These are phyloP conservation scores for Ramaria sp. DNA, from an alignment of 768 basidiomycete species.

Conservation along the genomic window DNA sequence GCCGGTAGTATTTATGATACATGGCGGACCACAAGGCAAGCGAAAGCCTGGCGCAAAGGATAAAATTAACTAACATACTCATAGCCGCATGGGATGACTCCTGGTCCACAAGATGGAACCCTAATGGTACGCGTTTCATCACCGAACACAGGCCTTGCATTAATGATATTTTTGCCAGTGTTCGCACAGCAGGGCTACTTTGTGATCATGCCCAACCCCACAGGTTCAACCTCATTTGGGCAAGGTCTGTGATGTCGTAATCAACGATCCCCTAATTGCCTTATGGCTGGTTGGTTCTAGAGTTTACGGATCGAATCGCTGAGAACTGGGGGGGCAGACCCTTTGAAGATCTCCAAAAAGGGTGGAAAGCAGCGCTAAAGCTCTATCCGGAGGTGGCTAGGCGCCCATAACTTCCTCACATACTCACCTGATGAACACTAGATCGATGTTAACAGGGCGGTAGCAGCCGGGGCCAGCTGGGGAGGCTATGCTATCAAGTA, in stretches of 20 bases:
- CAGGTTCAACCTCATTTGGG: slow-evolving; percentile 88
- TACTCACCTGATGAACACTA: slow-evolving; percentile 16
- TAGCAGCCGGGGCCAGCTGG: slow-evolving; percentile 66
- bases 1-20: slow-evolving; percentile 59
- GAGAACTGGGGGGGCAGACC: slow-evolving; percentile 84
- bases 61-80: slow-evolving; percentile 4
- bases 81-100: slow-evolving; percentile 76
- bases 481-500: slow-evolving; percentile 88
- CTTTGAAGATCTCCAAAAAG: slow-evolving; percentile 64
- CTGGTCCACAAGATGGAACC: slow-evolving; percentile 93
- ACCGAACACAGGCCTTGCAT: not conserved
- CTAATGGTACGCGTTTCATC: slow-evolving; percentile 41
- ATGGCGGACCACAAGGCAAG: slow-evolving; percentile 44
- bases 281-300: slow-evolving; percentile 24
- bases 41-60: not conserved
- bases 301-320: slow-evolving; percentile 69
- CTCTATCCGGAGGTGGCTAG: slow-evolving; percentile 52
- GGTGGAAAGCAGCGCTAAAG: slow-evolving; percentile 61
- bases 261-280: not conserved
- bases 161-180: slow-evolving; percentile 26
- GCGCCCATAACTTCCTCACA: not conserved
- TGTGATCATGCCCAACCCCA: slow-evolving; percentile 81
- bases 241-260: slow-evolving; percentile 41
- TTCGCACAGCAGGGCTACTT: slow-evolving; percentile 89
- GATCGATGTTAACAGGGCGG: slow-evolving; percentile 39